phyloP scores from a whole-genome alignment of 2,329 filamentous ascomycete genomes.

The Cercospora zeina region DNA sequence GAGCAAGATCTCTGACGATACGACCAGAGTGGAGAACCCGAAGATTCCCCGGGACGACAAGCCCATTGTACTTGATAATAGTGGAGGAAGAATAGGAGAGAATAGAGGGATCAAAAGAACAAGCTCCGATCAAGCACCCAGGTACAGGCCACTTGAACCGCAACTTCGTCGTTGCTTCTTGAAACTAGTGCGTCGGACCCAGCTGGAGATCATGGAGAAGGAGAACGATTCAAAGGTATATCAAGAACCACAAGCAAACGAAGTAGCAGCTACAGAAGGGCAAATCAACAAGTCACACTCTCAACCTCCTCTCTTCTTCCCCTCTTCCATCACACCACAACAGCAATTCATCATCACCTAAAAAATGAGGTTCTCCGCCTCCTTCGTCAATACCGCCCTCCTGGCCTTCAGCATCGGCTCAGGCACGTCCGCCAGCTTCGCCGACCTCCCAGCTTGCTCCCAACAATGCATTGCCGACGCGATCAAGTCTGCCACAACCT shows the following conservation, averaged over 20 bases:
- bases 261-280: background rate
- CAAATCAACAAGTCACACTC: background rate
- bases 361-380: background rate
- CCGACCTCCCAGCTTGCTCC: background rate
- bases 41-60: background rate
- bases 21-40: background rate
- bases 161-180: slow-evolving; percentile 4
- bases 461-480: slow-evolving; percentile 4
- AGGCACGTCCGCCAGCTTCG: background rate
- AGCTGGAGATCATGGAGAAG: slow-evolving; percentile 3
- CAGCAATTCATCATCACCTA: background rate
- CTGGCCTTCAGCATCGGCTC: background rate
- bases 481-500: background rate
- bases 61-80: background rate
- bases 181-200: background rate
- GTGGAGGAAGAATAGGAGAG: background rate
- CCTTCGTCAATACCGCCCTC: background rate
- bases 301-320: background rate
- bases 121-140: slow-evolving; percentile 4
- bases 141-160: background rate
- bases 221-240: background rate
- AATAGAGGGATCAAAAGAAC: background rate
- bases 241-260: background rate
- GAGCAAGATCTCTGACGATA: background rate
- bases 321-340: background rate